A percentile compares a stretch with the other conserved stretches of the same genome.
Evolutionary conservation across 2,329 filamentous ascomycete species (phyloP).

Genomic region (Claviceps fusiformis): DNA sequence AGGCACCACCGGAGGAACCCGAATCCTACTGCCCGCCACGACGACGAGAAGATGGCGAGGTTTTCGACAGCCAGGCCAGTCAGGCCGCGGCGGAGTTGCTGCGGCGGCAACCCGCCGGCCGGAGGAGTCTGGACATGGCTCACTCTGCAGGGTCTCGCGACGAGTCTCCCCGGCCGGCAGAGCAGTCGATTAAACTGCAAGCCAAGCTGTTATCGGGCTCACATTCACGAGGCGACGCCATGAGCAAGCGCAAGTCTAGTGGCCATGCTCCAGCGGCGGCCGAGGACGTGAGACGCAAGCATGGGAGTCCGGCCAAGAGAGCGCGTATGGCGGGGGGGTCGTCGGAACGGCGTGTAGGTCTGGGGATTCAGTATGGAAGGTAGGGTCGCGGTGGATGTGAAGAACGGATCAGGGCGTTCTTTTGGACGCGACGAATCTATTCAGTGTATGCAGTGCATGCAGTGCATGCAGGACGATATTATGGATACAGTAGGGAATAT

Average conservation of each 20-base stretch:
- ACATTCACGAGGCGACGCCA: constrained; percentile 21
- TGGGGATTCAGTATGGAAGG: constrained; percentile 37
- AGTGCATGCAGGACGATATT: too few relatives aligned
- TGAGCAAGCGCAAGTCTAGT: constrained; percentile 39
- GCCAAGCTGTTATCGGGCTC: constrained; percentile 33
- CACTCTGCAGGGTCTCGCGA: constrained; percentile 30
- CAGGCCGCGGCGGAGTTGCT: constrained; percentile 65
- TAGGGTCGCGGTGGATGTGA: constrained; percentile 3
- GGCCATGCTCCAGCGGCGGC: constrained; percentile 20
- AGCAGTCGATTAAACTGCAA: constrained; percentile 33
- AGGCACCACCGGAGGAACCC: constrained; percentile 8
- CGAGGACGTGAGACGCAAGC: constrained; percentile 20
- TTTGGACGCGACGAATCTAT: too few relatives aligned
- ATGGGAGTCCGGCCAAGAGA: constrained; percentile 39
- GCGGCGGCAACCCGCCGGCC: constrained; percentile 40
- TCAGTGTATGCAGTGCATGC: too few relatives aligned
- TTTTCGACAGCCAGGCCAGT: constrained; percentile 64
- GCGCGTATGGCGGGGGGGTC: constrained; percentile 23
- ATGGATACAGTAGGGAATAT: too few relatives aligned
- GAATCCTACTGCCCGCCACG: constrained; percentile 8
- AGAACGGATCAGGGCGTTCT: too few relatives aligned
- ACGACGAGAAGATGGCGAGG: constrained; percentile 28
- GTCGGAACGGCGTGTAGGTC: constrained; percentile 28
- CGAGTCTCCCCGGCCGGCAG: constrained; percentile 28
- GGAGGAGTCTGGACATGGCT: constrained; percentile 36